phyloP scores from a whole-genome alignment of 129 eudicot species.

The Artemisia argyi region DNA sequence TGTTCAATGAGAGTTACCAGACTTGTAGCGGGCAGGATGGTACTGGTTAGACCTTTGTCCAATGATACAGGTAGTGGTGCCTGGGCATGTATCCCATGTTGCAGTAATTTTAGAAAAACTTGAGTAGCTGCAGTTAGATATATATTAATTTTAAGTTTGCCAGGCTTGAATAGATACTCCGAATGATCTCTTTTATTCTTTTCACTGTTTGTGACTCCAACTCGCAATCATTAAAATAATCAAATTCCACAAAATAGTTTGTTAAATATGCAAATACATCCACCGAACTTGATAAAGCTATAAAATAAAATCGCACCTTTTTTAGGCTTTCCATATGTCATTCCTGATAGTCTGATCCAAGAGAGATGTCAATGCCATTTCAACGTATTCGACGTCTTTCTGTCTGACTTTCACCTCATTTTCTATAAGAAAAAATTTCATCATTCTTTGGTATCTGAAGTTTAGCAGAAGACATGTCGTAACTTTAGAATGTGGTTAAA shows the following conservation, averaged over 20 bases:
- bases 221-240: slow-evolving; percentile 54
- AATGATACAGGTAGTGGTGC: too few species aligned
- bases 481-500: too few species aligned
- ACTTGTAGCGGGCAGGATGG: too few species aligned
- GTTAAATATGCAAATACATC: slow-evolving; percentile 1
- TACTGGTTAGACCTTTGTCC: too few species aligned
- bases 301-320: slow-evolving; percentile 47
- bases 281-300: slow-evolving; percentile 5
- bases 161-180: slow-evolving; percentile 60
- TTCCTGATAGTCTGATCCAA: slow-evolving; percentile 44
- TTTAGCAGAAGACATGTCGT: slow-evolving; percentile 13
- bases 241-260: neutral
- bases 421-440: slow-evolving; percentile 74
- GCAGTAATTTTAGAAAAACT: too few species aligned
- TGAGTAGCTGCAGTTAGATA: too few species aligned
- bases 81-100: too few species aligned
- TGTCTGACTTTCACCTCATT: slow-evolving; percentile 57
- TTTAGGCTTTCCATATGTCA: slow-evolving; percentile 76
- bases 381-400: slow-evolving; percentile 68
- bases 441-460: slow-evolving; percentile 52
- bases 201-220: slow-evolving; percentile 61
- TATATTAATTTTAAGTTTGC: slow-evolving; percentile 61
- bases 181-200: slow-evolving; percentile 71
- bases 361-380: slow-evolving; percentile 56
- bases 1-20: too few species aligned